Percentiles rank a stretch among this genome's conserved stretches.
These are phyloP conservation scores for Westerdykella ornata DNA, from an alignment of 2,329 filamentous ascomycete species.

Conservation along the genomic window DNA sequence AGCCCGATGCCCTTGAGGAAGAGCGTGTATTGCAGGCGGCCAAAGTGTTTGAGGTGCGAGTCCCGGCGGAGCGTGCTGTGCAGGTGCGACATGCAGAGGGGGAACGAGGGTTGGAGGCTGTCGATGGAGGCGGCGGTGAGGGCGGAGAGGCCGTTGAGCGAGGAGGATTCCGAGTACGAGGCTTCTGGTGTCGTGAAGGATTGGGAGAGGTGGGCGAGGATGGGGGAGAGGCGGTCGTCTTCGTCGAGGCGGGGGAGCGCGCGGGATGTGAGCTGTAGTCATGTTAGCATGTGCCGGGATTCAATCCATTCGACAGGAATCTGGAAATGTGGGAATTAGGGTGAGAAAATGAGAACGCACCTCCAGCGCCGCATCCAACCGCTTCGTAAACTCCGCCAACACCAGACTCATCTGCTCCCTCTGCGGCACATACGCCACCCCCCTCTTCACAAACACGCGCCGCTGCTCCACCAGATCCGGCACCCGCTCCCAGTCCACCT, in stretches of 20 bases:
- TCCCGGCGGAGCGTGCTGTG: slow-evolving; percentile 81
- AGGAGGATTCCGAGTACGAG: slow-evolving; percentile 63
- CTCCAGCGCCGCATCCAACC: slow-evolving; percentile 76
- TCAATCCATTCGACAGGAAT: not conserved
- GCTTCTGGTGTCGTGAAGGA: slow-evolving; percentile 92
- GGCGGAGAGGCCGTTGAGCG: slow-evolving; percentile 68
- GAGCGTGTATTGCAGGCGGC: slow-evolving; percentile 86
- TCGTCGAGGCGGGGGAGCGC: slow-evolving; percentile 89
- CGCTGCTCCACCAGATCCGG: slow-evolving; percentile 81
- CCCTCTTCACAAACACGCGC: slow-evolving; percentile 66
- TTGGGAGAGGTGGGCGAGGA: slow-evolving; percentile 78
- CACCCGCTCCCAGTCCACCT: slow-evolving; percentile 91
- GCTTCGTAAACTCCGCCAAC: slow-evolving; percentile 72
- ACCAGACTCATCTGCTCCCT: slow-evolving; percentile 86
- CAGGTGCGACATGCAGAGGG: slow-evolving; percentile 88
- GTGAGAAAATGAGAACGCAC: slow-evolving; percentile 41
- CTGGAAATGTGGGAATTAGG: not conserved
- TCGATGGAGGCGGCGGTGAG: slow-evolving; percentile 61
- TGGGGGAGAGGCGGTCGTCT: slow-evolving; percentile 79
- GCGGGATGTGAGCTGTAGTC: slow-evolving; percentile 68
- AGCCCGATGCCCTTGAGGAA: slow-evolving; percentile 96
- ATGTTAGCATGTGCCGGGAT: slow-evolving; percentile 4
- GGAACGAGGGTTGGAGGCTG: slow-evolving; percentile 69
- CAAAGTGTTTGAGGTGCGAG: slow-evolving; percentile 86
- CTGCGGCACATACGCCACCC: slow-evolving; percentile 86